Conservation (phyloP, 805 yeast genomes). For the Lipomyces chichibuensis region DNA sequence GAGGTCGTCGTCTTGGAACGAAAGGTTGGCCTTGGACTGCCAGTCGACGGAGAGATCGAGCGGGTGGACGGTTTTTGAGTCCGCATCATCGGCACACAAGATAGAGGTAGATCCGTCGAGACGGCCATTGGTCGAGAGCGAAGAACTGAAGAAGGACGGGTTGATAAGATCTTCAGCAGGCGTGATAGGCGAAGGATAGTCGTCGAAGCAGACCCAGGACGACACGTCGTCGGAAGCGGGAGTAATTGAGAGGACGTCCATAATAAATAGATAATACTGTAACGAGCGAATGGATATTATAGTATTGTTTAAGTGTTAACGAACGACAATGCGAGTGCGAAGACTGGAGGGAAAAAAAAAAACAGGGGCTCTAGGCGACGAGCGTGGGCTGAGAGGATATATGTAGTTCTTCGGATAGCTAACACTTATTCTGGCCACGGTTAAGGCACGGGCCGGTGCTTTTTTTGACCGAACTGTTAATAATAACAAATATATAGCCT, state of each 20-base stretch:
- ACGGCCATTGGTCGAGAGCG: background rate
- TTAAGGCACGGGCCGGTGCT: background rate
- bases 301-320: background rate
- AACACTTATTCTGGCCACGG: background rate
- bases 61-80: background rate
- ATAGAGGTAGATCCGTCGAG: conserved; percentile 15
- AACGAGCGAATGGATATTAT: background rate
- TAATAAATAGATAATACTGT: background rate
- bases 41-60: conserved; percentile 22
- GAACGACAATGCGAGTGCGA: background rate
- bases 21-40: conserved; percentile 18
- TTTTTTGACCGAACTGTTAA: background rate
- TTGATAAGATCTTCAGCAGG: conserved; percentile 21
- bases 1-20: conserved; percentile 5
- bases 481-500: background rate
- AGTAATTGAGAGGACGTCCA: conserved; percentile 7
- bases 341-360: background rate
- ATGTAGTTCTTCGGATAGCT: background rate
- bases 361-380: background rate
- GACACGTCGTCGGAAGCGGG: conserved; percentile 27
- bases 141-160: conserved; percentile 28
- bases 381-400: background rate
- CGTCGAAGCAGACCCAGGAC: conserved; percentile 31
- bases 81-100: conserved; percentile 17
- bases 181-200: conserved; percentile 18